phyloP scores from a whole-genome alignment of 495 filamentous ascomycete species.

The Filosporella fistucella region DNA sequence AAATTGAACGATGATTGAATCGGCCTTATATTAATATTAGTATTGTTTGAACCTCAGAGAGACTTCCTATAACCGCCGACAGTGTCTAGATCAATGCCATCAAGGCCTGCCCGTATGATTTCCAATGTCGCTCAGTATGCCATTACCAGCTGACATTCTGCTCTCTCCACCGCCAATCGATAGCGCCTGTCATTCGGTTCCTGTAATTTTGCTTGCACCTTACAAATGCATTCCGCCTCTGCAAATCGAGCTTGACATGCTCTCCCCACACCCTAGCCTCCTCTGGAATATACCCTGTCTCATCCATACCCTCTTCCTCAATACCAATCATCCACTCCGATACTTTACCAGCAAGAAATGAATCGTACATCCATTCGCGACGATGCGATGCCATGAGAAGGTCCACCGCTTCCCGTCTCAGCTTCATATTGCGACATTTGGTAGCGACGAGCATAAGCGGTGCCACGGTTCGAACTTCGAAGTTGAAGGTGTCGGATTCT shows the following conservation, averaged over 20 bases:
- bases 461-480: constrained; percentile 14
- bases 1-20: no score
- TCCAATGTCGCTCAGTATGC: no score
- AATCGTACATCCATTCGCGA: constrained; percentile 43
- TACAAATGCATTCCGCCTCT: constrained; percentile 1
- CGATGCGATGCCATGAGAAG: constrained; percentile 26
- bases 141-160: no score
- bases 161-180: constrained; percentile 2
- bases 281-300: constrained; percentile 13
- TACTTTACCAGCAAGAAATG: constrained; percentile 7
- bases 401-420: constrained; percentile 17
- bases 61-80: no score
- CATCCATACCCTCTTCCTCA: constrained; percentile 13
- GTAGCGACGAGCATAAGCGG: constrained; percentile 13
- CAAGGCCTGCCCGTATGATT: no score
- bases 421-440: constrained; percentile 13
- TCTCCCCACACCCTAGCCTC: constrained; percentile 8
- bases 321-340: constrained; percentile 13
- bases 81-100: no score
- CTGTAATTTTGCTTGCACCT: constrained; percentile 4
- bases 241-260: constrained; percentile 8
- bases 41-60: no score
- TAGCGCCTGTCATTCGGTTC: background rate
- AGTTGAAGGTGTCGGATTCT: constrained; percentile 13
- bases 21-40: no score